A percentile compares a stretch with the other conserved stretches of the same genome.
phyloP scores from a whole-genome alignment of 768 basidiomycete genomes.

The Calocybe gangraenosa region DNA sequence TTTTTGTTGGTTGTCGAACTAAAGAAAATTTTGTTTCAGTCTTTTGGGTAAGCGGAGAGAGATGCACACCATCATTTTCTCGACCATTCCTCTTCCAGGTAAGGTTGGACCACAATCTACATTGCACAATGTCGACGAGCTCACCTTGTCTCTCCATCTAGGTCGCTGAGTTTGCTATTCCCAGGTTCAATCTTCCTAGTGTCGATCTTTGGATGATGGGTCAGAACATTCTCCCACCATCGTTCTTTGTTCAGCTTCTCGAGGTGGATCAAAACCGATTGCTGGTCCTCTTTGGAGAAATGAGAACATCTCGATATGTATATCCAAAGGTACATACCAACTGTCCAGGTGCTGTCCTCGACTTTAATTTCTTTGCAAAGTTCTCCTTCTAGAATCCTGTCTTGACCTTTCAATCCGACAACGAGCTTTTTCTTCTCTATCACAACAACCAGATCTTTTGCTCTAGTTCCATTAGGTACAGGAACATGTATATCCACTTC shows the following conservation, averaged over 20 bases:
- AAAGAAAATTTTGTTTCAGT: constrained; percentile 4
- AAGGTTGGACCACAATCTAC: constrained; percentile 2
- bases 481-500: constrained; percentile 83
- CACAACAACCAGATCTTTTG: constrained; percentile 64
- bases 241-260: constrained; percentile 85
- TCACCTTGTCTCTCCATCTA: constrained; percentile 92
- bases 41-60: neutral
- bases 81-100: constrained; percentile 81
- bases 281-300: constrained; percentile 63
- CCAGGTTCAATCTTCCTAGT: constrained; percentile 93
- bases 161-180: constrained; percentile 93
- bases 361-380: constrained; percentile 92
- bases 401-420: constrained; percentile 81
- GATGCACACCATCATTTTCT: constrained; percentile 97
- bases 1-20: constrained; percentile 82
- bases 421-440: constrained; percentile 82
- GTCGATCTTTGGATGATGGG: constrained; percentile 95
- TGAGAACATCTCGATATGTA: neutral
- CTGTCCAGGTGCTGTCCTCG: constrained; percentile 96
- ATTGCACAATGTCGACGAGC: neutral
- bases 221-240: constrained; percentile 98
- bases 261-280: constrained; percentile 68
- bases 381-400: constrained; percentile 84
- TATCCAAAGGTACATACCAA: constrained; percentile 51
- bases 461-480: constrained; percentile 85